Conservation (phyloP, 108 stramenopile genomes). For the Thalassiosira profunda region DNA sequence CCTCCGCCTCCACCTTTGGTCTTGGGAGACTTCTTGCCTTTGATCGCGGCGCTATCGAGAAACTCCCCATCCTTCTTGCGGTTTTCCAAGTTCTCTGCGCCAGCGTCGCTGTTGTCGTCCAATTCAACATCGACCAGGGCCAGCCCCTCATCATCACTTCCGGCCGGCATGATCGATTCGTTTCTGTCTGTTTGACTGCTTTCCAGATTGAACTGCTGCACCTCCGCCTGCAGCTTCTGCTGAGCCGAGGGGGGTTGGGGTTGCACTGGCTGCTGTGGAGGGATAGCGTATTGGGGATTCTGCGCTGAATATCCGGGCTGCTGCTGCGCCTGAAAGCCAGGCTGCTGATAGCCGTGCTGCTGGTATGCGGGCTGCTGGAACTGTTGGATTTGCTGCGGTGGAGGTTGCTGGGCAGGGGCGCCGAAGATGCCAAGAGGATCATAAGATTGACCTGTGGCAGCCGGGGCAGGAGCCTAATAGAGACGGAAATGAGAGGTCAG, state of each 20-base stretch:
- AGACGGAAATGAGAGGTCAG: too few species aligned
- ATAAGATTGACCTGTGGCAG: too few species aligned
- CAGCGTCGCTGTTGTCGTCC: slow-evolving; percentile 10
- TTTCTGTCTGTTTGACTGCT: neutral
- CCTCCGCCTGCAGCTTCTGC: neutral
- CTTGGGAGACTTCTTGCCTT: neutral
- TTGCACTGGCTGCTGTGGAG: neutral
- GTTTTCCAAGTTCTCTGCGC: neutral
- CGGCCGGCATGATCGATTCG: slow-evolving; percentile 1
- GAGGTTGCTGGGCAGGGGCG: too few species aligned
- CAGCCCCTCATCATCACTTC: slow-evolving; percentile 37
- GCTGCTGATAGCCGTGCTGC: slow-evolving; percentile 15
- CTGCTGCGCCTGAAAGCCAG: slow-evolving; percentile 36
- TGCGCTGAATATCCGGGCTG: slow-evolving; percentile 11
- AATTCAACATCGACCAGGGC: slow-evolving; percentile 46
- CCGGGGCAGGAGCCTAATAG: too few species aligned
- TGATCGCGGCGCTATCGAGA: slow-evolving; percentile 1
- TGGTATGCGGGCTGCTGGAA: slow-evolving; percentile 21
- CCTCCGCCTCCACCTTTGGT: neutral
- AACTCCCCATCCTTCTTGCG: slow-evolving; percentile 31
- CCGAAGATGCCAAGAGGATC: too few species aligned
- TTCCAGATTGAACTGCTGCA: slow-evolving; percentile 2
- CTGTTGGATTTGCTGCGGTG: neutral
- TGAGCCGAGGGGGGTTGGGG: slow-evolving; percentile 10
- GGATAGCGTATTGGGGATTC: slow-evolving; percentile 6